Conservation (phyloP, 2,329 filamentous ascomycete species). For the Nakataea oryzae region DNA sequence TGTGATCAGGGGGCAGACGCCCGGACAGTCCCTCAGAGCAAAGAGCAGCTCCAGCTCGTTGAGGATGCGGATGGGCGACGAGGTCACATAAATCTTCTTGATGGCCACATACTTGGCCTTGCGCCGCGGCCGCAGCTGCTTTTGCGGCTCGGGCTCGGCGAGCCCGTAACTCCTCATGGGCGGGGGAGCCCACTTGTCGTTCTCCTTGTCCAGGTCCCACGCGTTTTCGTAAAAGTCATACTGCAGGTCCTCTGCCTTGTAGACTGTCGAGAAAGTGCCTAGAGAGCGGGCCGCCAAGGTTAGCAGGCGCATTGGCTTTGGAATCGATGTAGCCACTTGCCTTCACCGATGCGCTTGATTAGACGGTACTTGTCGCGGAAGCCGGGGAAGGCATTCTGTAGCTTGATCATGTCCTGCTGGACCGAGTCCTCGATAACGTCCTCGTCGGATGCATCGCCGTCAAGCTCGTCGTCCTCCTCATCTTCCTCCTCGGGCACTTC, state of each 20-base stretch:
- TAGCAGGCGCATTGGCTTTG: constrained; percentile 2
- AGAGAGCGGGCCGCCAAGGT: constrained; percentile 2
- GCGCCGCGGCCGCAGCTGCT: constrained; percentile 24
- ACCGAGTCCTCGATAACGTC: constrained; percentile 60
- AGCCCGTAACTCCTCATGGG: constrained; percentile 39
- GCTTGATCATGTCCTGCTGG: constrained; percentile 75
- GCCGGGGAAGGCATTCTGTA: constrained; percentile 72
- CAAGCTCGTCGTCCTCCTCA: constrained; percentile 18
- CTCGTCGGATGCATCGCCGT: constrained; percentile 40
- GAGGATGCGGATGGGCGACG: constrained; percentile 82
- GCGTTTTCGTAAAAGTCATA: constrained; percentile 77
- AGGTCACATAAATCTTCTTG: constrained; percentile 99
- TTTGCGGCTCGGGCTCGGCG: constrained; percentile 8
- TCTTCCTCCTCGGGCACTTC: constrained; percentile 13
- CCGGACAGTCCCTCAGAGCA: constrained; percentile 70
- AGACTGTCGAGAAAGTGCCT: constrained; percentile 98
- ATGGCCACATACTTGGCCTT: constrained; percentile 79
- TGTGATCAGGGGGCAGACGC: constrained; percentile 91
- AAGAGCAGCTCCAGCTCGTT: constrained; percentile 93
- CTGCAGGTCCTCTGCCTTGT: constrained; percentile 90
- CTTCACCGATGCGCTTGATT: constrained; percentile 96
- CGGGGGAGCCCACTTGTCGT: constrained; percentile 59
- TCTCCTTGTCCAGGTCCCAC: constrained; percentile 68
- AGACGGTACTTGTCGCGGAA: constrained; percentile 78
- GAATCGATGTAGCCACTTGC: constrained; percentile 29